Conservation (phyloP, 2,329 filamentous ascomycete species). For the Fusarium tanahbumbuense region DNA sequence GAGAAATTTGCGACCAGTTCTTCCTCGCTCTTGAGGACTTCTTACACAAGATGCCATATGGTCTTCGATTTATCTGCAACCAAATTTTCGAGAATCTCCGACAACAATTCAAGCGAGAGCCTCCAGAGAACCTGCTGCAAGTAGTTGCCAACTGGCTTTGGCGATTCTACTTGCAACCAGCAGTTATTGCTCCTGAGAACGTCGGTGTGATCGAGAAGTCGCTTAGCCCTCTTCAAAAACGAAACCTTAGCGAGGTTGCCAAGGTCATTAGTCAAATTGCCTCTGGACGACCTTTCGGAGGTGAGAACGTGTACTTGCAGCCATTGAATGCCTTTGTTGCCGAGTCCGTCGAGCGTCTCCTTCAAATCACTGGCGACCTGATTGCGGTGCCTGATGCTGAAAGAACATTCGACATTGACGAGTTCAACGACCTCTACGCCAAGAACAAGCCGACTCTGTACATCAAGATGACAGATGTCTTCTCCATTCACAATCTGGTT, state of each 20-base stretch:
- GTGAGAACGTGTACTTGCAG: slow-evolving; percentile 94
- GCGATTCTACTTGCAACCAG: slow-evolving; percentile 92
- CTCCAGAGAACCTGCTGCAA: slow-evolving; percentile 81
- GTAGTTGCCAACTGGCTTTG: slow-evolving; percentile 92
- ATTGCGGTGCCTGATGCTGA: slow-evolving; percentile 90
- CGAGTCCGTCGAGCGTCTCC: slow-evolving; percentile 84
- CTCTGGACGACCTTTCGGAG: slow-evolving; percentile 88
- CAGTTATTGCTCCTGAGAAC: slow-evolving; percentile 88
- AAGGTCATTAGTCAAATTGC: slow-evolving; percentile 93
- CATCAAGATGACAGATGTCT: slow-evolving; percentile 98
- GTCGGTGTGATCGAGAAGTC: slow-evolving; percentile 92
- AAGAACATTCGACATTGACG: slow-evolving; percentile 95
- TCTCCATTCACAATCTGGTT: slow-evolving; percentile 92
- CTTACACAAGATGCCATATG: slow-evolving; percentile 90
- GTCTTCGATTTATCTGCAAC: slow-evolving; percentile 86
- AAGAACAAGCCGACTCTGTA: slow-evolving; percentile 98
- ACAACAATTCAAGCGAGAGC: slow-evolving; percentile 82
- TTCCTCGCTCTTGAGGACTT: slow-evolving; percentile 84
- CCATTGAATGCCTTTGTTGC: slow-evolving; percentile 92
- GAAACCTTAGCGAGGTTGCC: slow-evolving; percentile 88
- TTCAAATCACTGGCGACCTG: slow-evolving; percentile 78
- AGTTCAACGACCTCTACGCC: slow-evolving; percentile 97
- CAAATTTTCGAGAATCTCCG: slow-evolving; percentile 85
- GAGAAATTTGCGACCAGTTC: slow-evolving; percentile 94
- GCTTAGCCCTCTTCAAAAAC: slow-evolving; percentile 89